Conservation (phyloP, 2,329 filamentous ascomycete species). For the Fusarium cicatricum region DNA sequence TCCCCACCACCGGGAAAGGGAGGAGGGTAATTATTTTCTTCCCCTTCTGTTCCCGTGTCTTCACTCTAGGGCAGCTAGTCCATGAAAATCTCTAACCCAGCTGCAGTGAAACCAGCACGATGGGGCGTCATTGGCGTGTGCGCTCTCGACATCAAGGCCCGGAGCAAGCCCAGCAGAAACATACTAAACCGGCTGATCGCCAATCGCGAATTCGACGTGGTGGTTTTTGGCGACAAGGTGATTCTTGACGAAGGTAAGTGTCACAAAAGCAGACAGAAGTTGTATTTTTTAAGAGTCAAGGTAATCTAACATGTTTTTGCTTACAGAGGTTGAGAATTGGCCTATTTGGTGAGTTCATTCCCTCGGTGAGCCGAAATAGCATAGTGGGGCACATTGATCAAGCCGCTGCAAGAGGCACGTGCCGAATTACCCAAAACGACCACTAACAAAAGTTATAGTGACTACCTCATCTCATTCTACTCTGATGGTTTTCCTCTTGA, state of each 20-base stretch:
- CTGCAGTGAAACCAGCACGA: slow-evolving; percentile 62
- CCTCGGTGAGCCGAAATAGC: slow-evolving; percentile 48
- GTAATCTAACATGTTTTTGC: slow-evolving; percentile 18
- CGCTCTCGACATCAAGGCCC: slow-evolving; percentile 92
- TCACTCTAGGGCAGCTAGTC: neutral
- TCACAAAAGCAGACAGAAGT: neutral
- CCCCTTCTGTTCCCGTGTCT: neutral
- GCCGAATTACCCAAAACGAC: slow-evolving; percentile 32
- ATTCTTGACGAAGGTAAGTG: slow-evolving; percentile 85
- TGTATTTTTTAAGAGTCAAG: slow-evolving; percentile 8
- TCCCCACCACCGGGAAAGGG: slow-evolving; percentile 62
- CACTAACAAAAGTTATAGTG: slow-evolving; percentile 55
- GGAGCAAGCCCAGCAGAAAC: slow-evolving; percentile 96
- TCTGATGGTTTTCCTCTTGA: slow-evolving; percentile 96
- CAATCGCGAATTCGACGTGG: slow-evolving; percentile 92
- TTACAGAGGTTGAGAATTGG: slow-evolving; percentile 87
- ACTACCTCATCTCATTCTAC: slow-evolving; percentile 98
- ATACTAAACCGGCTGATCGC: slow-evolving; percentile 92
- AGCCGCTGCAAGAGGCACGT: slow-evolving; percentile 39
- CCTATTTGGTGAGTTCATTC: slow-evolving; percentile 73
- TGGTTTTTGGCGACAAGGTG: slow-evolving; percentile 98
- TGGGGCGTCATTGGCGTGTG: slow-evolving; percentile 87
- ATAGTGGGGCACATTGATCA: slow-evolving; percentile 41
- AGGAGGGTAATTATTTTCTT: slow-evolving; percentile 54
- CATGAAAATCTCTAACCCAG: slow-evolving; percentile 40